Evolutionary conservation across 2,329 filamentous ascomycete genomes (phyloP).

Genomic region (Sclerotinia subarctica): DNA sequence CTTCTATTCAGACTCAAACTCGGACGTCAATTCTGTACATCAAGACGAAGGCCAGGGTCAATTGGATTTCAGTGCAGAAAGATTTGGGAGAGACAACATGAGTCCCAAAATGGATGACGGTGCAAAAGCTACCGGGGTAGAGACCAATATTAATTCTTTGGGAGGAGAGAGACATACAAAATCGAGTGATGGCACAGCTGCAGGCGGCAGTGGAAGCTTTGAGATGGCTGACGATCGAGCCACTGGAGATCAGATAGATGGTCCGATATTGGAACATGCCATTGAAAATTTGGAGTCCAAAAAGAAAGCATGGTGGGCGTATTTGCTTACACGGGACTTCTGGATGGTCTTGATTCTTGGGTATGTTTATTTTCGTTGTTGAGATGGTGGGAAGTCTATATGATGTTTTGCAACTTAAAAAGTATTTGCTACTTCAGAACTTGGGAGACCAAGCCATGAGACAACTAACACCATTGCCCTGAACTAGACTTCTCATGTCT

Average conservation of each 20-base stretch:
- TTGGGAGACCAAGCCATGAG: slow-evolving; percentile 79
- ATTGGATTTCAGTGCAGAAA: slow-evolving; percentile 22
- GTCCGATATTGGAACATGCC: slow-evolving; percentile 40
- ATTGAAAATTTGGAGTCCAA: slow-evolving; percentile 54
- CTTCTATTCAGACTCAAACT: slow-evolving; percentile 28
- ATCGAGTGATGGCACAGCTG: slow-evolving; percentile 30
- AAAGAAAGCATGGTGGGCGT: slow-evolving; percentile 63
- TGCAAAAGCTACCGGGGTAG: slow-evolving; percentile 26
- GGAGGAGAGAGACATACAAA: slow-evolving; percentile 27
- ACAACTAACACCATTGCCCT: slow-evolving; percentile 91
- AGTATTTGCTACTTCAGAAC: slow-evolving; percentile 99
- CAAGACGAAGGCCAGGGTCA: slow-evolving; percentile 14
- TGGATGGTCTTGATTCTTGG: slow-evolving; percentile 79
- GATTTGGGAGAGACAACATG: slow-evolving; percentile 15
- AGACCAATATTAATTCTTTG: slow-evolving; percentile 23
- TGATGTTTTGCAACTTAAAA: slow-evolving; percentile 85
- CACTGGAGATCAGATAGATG: slow-evolving; percentile 24
- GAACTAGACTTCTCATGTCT: slow-evolving; percentile 47
- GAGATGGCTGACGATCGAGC: slow-evolving; percentile 22
- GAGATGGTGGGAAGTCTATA: slow-evolving; percentile 40
- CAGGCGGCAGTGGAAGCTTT: slow-evolving; percentile 20
- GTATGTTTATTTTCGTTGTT: slow-evolving; percentile 41
- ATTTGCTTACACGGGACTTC: slow-evolving; percentile 81
- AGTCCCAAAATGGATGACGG: neutral
- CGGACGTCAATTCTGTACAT: slow-evolving; percentile 7